Evolutionary conservation across 352 stramenopile genomes (phyloP).

Genomic region (Pilasporangium apinafurcum): DNA sequence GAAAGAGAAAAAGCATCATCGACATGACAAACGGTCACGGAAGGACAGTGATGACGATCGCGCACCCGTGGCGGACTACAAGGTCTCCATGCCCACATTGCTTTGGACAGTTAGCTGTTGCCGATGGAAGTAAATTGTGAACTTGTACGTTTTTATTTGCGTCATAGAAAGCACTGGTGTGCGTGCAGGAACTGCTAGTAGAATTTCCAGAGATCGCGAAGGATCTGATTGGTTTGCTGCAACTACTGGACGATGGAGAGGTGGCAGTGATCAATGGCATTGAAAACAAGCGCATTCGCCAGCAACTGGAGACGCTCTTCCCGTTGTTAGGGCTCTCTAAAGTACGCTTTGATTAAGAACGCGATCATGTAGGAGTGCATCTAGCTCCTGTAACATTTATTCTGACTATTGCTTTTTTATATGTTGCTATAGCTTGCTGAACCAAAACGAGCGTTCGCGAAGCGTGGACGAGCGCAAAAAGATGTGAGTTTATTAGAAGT

Average conservation of each 20-base stretch:
- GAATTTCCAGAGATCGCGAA: conserved; percentile 59
- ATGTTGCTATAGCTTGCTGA: conserved; percentile 22
- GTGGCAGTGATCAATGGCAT: conserved; percentile 72
- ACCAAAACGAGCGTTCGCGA: conserved; percentile 50
- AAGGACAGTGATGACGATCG: conserved; percentile 8
- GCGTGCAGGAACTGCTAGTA: conserved; percentile 47
- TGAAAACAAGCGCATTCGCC: conserved; percentile 60
- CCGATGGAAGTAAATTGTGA: too few species aligned
- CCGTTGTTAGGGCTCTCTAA: conserved; percentile 63
- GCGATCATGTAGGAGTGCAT: conserved; percentile 7
- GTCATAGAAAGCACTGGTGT: conserved; percentile 34
- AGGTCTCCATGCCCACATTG: too few species aligned
- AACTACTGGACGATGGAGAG: conserved; percentile 74
- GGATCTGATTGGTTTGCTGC: conserved; percentile 60
- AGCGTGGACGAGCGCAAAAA: conserved; percentile 9
- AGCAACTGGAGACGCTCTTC: conserved; percentile 61
- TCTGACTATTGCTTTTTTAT: not conserved
- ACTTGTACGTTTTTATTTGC: not conserved
- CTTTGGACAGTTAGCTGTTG: too few species aligned
- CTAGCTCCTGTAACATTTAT: not conserved
- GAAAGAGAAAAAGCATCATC: conserved; percentile 17
- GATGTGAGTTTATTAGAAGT: conserved; percentile 37
- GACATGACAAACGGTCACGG: conserved; percentile 7
- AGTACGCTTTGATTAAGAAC: conserved; percentile 16
- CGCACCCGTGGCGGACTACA: conserved; percentile 14